Evolutionary conservation across 1,139 yeast genomes (phyloP), one percentile per base, ranked within the genome.

Genomic region (Protomyces macrosporus): DNA sequence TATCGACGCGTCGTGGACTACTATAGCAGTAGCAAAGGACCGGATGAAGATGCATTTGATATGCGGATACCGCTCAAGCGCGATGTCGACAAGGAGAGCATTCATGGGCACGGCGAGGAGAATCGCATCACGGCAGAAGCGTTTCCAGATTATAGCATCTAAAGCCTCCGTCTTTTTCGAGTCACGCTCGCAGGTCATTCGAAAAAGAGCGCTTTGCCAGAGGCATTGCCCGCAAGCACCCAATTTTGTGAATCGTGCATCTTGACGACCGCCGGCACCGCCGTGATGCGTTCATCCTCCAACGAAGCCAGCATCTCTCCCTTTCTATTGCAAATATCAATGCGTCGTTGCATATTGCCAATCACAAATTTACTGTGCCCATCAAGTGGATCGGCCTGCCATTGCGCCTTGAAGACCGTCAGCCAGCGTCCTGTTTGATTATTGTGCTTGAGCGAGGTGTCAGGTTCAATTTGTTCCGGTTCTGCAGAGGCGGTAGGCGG

Each of bases 371-470:
- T 90, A 68, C 90, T 88, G 39, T 83, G 79, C 1, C 87, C 85
- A 69, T 89, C 96, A 37, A 74, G 77, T 0, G 96, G 95, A 16
- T 77, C 73, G 1, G 73, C 70, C 66, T 89, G 96, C 95, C 97
- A 93, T 70, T 84, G 81, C 0, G 97, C 84, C 71, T 90, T 90
- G 64, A 93, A 77, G 60, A 93, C 91, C 0, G 96, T 86, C 0
- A 93, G 96, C 98, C 98, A 93, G 67, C 96, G 55, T 0, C 98
- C 98, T 0, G 97, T 87, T 74, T 91, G 96, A 75, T 98, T 93
- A 71, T 91, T 91, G 73, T 93, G 98, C 67, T 82, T 83, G 60
- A 93, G 79, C 9, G 83, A 83, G 36, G 82, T 80, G 45, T 80
- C 73, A 0, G 96, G 95, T 10, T 70, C 72, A 37, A 90, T 71